Conservation (phyloP, 345 rosid genomes). For the Dovyalis caffra region DNA sequence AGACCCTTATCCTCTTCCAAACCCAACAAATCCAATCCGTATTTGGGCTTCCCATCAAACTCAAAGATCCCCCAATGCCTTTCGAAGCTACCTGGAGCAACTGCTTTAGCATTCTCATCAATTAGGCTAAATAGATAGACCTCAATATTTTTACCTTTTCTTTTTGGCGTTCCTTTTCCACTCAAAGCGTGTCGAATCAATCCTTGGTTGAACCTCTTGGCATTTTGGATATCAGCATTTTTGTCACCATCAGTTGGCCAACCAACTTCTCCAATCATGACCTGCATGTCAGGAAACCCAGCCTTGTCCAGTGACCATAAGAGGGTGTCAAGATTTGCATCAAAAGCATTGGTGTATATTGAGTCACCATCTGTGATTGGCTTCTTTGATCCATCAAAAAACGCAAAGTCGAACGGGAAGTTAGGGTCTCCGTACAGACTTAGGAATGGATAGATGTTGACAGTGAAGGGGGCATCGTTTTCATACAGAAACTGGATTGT, state of each 20-base stretch:
- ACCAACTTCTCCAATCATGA: conserved; percentile 38
- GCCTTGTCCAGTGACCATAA: conserved; percentile 26
- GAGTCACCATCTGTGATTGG: conserved; percentile 25
- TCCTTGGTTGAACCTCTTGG: conserved; percentile 38
- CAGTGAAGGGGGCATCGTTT: conserved; percentile 42
- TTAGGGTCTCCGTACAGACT: conserved; percentile 39
- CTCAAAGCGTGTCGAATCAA: conserved; percentile 19
- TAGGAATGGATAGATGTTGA: conserved; percentile 52
- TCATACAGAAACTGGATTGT: conserved; percentile 14
- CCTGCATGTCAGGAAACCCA: conserved; percentile 31
- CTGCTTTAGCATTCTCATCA: conserved; percentile 14
- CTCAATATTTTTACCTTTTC: conserved; percentile 19
- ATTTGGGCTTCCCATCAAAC: conserved; percentile 37
- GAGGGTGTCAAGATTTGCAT: conserved; percentile 43
- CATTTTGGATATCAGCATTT: conserved; percentile 27
- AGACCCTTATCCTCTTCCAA: conserved; percentile 33
- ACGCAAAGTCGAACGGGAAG: conserved; percentile 50
- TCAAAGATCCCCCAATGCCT: conserved; percentile 34
- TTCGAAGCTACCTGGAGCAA: conserved; percentile 33
- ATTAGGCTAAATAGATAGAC: conserved; percentile 25
- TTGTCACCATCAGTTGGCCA: conserved; percentile 46
- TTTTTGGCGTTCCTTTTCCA: conserved; percentile 32
- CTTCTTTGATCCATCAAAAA: conserved; percentile 39
- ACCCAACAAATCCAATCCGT: conserved; percentile 50
- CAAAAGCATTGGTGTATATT: conserved; percentile 35